These are phyloP conservation scores for Hypoxylon sp. DNA, from an alignment of 2,329 filamentous ascomycete genomes.

Conservation along the genomic window DNA sequence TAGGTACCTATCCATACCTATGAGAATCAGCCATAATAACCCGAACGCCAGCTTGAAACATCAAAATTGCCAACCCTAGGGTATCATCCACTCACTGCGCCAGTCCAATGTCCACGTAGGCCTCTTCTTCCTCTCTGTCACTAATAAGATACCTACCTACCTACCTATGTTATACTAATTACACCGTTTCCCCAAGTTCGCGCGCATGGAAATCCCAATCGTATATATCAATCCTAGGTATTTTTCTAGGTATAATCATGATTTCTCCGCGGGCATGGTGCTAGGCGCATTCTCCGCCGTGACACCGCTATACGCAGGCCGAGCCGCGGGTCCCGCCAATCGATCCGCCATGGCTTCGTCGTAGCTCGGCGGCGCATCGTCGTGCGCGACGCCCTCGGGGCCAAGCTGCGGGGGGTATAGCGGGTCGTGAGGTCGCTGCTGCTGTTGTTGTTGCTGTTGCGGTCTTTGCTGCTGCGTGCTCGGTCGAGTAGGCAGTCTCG, in stretches of 20 bases:
- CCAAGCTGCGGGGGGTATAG: constrained; percentile 68
- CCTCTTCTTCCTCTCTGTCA: neutral
- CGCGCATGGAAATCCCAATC: neutral
- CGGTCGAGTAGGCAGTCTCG: constrained; percentile 32
- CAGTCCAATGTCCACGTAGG: no score
- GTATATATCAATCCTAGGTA: no score
- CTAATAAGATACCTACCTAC: no score
- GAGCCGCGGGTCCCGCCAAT: constrained; percentile 68
- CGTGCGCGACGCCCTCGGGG: constrained; percentile 56
- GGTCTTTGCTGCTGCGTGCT: constrained; percentile 17
- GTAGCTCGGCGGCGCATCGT: constrained; percentile 92
- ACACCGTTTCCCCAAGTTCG: no score
- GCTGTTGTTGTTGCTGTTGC: constrained; percentile 20
- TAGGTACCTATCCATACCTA: no score
- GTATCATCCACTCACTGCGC: constrained; percentile 32
- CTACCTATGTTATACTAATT: no score
- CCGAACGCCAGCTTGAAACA: neutral
- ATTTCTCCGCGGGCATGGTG: constrained; percentile 48
- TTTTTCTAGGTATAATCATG: no score
- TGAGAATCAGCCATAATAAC: neutral
- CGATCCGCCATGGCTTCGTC: constrained; percentile 89
- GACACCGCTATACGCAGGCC: constrained; percentile 73
- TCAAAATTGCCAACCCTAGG: constrained; percentile 12
- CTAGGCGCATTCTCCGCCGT: constrained; percentile 69
- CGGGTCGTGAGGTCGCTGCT: constrained; percentile 52